These are phyloP conservation scores for Termitomyces sp. DNA, from an alignment of 768 basidiomycete species.

Conservation along the genomic window DNA sequence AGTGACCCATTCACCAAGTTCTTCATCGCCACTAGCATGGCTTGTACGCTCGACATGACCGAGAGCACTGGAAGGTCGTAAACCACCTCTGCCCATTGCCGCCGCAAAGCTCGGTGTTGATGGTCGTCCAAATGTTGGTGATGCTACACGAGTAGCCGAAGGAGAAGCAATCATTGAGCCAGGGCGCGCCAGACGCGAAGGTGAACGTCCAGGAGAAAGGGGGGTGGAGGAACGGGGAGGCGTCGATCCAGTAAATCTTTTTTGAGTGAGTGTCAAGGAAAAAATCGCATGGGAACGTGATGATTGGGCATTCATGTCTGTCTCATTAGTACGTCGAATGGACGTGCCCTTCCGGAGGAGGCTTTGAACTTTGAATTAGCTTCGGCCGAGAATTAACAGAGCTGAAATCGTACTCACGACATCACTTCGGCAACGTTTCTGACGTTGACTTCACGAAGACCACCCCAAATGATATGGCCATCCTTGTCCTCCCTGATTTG, in stretches of 20 bases:
- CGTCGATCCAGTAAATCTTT: slow-evolving; percentile 72
- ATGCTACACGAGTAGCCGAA: slow-evolving; percentile 51
- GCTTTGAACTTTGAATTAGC: slow-evolving; percentile 31
- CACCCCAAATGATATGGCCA: slow-evolving; percentile 96
- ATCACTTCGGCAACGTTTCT: slow-evolving; percentile 84
- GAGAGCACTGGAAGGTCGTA: slow-evolving; percentile 79
- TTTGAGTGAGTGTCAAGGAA: slow-evolving; percentile 90
- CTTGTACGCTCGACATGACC: slow-evolving; percentile 54
- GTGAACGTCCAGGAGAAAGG: slow-evolving; percentile 70
- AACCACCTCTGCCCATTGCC: slow-evolving; percentile 65
- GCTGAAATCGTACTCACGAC: slow-evolving; percentile 53
- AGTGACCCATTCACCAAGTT: slow-evolving; percentile 80
- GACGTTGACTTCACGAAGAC: slow-evolving; percentile 89
- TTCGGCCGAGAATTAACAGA: slow-evolving; percentile 1
- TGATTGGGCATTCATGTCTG: slow-evolving; percentile 98
- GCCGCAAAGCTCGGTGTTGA: slow-evolving; percentile 73
- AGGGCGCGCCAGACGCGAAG: slow-evolving; percentile 76
- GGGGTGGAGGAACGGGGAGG: slow-evolving; percentile 73
- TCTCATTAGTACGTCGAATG: slow-evolving; percentile 92
- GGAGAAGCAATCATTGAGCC: slow-evolving; percentile 63
- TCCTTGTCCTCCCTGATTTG: slow-evolving; percentile 97
- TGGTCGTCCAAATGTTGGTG: slow-evolving; percentile 75
- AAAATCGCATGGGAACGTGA: slow-evolving; percentile 99
- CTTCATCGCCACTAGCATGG: slow-evolving; percentile 44
- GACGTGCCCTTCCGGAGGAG: slow-evolving; percentile 86